Evolutionary conservation across 73 alveolate species (phyloP).

Genomic region (Breviolum minutum): DNA sequence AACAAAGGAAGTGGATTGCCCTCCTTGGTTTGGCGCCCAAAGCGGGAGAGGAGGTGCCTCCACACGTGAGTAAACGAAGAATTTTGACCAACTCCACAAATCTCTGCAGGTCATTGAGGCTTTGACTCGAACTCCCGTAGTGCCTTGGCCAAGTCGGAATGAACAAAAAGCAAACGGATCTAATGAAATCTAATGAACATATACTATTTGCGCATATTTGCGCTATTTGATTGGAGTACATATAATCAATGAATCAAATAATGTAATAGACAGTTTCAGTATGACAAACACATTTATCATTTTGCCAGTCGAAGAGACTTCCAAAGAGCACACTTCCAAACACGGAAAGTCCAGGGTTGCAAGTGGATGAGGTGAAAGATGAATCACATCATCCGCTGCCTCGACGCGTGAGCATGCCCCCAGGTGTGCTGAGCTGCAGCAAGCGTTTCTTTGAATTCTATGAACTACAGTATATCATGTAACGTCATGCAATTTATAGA

Average conservation of each 20-base stretch:
- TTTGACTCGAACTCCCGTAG: slow-evolving; percentile 31
- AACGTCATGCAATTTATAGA: no score
- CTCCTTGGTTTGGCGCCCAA: slow-evolving; percentile 57
- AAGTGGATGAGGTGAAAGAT: slow-evolving; percentile 3
- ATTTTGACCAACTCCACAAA: not conserved
- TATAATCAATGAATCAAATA: no score
- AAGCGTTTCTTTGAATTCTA: not conserved
- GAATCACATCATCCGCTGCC: slow-evolving; percentile 71
- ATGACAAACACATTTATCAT: no score
- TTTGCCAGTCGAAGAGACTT: not conserved
- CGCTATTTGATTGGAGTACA: no score
- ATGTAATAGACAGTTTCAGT: no score
- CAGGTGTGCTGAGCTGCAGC: not conserved
- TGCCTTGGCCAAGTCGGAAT: not conserved
- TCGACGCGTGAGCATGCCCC: slow-evolving; percentile 74
- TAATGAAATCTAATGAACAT: no score
- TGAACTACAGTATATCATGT: not conserved
- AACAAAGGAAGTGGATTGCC: slow-evolving; percentile 50
- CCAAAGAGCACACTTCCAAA: not conserved
- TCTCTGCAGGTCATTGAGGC: slow-evolving; percentile 65
- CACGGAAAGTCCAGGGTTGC: not conserved
- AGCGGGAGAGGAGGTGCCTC: slow-evolving; percentile 65
- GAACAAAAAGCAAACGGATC: no score
- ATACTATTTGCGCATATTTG: no score
- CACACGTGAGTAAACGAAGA: not conserved